Evolutionary conservation across 1,284 basidiomycete species (phyloP).

Genomic region (Cutaneotrichosporon daszewskae): DNA sequence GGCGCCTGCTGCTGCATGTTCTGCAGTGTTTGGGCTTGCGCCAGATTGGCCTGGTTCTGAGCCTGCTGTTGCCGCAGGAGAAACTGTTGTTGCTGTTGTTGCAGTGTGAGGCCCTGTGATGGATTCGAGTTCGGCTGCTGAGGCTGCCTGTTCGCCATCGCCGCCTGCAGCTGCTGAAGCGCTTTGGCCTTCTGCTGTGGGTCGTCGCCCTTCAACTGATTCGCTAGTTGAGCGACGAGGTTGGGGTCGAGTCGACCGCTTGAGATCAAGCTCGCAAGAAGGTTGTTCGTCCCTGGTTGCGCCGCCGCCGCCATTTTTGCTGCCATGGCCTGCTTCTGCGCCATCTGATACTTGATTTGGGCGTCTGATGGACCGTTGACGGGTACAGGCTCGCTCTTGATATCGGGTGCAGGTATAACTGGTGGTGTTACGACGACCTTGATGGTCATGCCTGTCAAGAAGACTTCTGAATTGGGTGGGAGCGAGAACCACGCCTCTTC

Average conservation of each 20-base stretch:
- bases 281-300: constrained; percentile 3
- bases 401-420: neutral
- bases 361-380: constrained; percentile 11
- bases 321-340: constrained; percentile 19
- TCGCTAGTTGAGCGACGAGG: constrained; percentile 15
- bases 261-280: constrained; percentile 8
- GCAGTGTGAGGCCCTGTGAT: neutral
- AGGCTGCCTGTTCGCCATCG: constrained; percentile 14
- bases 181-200: constrained; percentile 8
- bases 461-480: constrained; percentile 10
- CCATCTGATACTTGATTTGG: constrained; percentile 19
- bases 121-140: constrained; percentile 4
- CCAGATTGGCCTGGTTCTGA: constrained; percentile 1
- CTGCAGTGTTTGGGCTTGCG: neutral
- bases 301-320: constrained; percentile 19
- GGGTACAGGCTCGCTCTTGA: neutral
- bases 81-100: constrained; percentile 1
- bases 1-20: neutral
- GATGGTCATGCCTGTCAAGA: constrained; percentile 12
- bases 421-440: constrained; percentile 1
- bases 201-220: constrained; percentile 11
- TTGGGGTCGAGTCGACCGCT: constrained; percentile 15
- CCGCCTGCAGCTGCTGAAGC: constrained; percentile 13
- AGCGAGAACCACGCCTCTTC: constrained; percentile 12
- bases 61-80: neutral